Evolutionary conservation across 805 yeast genomes (phyloP).

Genomic region (Candida coquimbonensis): DNA sequence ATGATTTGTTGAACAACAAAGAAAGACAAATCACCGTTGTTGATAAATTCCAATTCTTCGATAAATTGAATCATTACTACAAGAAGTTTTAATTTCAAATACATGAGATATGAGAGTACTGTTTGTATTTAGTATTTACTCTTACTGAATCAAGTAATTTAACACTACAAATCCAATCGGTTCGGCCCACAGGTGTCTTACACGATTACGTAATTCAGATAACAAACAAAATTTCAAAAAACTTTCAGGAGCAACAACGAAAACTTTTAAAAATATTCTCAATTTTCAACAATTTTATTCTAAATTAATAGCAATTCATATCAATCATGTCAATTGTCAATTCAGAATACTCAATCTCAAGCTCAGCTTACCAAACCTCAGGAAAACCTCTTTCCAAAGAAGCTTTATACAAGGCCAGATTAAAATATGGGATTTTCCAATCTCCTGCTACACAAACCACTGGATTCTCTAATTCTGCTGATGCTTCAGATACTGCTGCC

Average conservation of each 20-base stretch:
- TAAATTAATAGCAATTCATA: not conserved
- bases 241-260: too few species aligned
- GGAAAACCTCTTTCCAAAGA: constrained; percentile 70
- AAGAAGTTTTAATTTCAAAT: constrained; percentile 15
- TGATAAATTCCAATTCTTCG: constrained; percentile 18
- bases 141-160: too few species aligned
- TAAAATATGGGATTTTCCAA: constrained; percentile 58
- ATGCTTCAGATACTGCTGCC: constrained; percentile 72
- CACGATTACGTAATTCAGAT: too few species aligned
- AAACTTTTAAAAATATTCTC: too few species aligned
- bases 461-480: constrained; percentile 52
- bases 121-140: too few species aligned
- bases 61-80: constrained; percentile 12
- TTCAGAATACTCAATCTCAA: constrained; percentile 14
- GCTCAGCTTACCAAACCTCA: constrained; percentile 54
- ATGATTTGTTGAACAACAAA: constrained; percentile 14
- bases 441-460: constrained; percentile 40
- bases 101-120: too few species aligned
- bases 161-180: too few species aligned
- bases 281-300: not conserved
- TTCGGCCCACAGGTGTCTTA: too few species aligned
- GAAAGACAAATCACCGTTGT: constrained; percentile 6
- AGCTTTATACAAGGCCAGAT: constrained; percentile 67
- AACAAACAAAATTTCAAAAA: too few species aligned
- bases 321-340: constrained; percentile 16